These are phyloP conservation scores for Dillenia turbinata DNA, from an alignment of 164 flowering plant species.

Conservation along the genomic window DNA sequence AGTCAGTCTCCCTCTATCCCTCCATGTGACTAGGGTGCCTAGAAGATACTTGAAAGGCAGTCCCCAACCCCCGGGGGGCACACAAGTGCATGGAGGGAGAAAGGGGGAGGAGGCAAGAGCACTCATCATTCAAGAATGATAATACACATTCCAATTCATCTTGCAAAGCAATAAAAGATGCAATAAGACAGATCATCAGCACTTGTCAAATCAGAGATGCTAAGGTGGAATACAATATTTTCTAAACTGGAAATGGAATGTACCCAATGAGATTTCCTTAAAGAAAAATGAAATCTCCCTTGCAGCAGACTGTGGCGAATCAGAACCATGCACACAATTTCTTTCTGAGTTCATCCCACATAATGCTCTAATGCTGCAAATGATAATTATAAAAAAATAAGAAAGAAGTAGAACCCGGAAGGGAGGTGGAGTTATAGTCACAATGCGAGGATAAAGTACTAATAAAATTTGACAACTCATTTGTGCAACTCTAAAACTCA, in stretches of 20 bases:
- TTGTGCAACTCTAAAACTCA: not conserved
- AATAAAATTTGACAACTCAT: not conserved
- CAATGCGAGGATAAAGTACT: not conserved
- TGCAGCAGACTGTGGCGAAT: slow-evolving; percentile 67
- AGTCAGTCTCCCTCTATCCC: too few relatives aligned
- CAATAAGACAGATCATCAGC: not conserved
- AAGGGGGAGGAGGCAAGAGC: too few relatives aligned
- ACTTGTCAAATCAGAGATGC: not conserved
- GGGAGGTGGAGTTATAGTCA: not conserved
- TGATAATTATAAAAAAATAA: not conserved
- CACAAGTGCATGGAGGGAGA: too few relatives aligned
- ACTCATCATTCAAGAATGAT: too few relatives aligned
- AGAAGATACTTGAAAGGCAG: too few relatives aligned
- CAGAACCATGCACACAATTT: slow-evolving; percentile 95
- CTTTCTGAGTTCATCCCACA: slow-evolving; percentile 60
- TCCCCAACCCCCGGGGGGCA: too few relatives aligned
- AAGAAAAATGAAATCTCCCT: slow-evolving; percentile 84
- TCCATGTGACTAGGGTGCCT: too few relatives aligned
- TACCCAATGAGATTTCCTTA: slow-evolving; percentile 37
- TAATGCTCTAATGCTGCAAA: slow-evolving; percentile 78
- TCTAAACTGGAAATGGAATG: slow-evolving; percentile 8
- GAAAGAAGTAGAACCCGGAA: not conserved
- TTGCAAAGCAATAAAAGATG: not conserved
- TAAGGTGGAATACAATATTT: not conserved
- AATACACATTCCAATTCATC: too few relatives aligned